Conservation (phyloP, 768 basidiomycete genomes). For the Mycena capillaripes region DNA sequence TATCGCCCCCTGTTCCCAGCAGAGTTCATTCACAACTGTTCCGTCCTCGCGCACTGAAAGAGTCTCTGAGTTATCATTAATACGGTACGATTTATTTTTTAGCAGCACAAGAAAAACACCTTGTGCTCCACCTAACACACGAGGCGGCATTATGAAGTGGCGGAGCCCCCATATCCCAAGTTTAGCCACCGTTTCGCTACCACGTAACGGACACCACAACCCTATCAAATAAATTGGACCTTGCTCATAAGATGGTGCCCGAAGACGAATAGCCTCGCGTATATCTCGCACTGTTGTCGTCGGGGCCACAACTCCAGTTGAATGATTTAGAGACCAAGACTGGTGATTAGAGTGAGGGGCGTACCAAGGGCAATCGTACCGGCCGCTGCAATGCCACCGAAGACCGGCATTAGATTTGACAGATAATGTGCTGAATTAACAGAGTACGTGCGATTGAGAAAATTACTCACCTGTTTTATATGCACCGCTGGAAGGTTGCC, state of each 20-base stretch:
- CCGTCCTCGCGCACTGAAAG: background rate
- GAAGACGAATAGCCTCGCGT: conserved; percentile 1
- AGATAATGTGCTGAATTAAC: background rate
- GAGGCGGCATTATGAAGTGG: conserved; percentile 1
- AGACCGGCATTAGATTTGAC: background rate
- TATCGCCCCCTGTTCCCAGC: background rate
- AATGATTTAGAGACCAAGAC: background rate
- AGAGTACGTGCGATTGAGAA: background rate
- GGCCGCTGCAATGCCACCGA: background rate
- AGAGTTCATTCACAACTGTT: background rate
- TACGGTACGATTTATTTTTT: no score
- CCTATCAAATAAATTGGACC: conserved; percentile 10
- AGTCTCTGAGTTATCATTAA: background rate
- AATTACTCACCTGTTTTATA: background rate
- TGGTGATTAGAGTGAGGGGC: background rate
- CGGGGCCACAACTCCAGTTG: background rate
- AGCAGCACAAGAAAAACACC: background rate
- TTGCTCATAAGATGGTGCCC: background rate
- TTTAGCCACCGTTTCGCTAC: background rate
- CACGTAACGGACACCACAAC: background rate
- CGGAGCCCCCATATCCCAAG: background rate
- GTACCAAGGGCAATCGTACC: background rate
- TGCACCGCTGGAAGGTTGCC: background rate
- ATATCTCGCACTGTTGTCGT: conserved; percentile 6
- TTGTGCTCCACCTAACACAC: background rate